Base-by-base conservation (phyloP, 768 basidiomycete genomes). In the Lentinula detonsa region DNA sequence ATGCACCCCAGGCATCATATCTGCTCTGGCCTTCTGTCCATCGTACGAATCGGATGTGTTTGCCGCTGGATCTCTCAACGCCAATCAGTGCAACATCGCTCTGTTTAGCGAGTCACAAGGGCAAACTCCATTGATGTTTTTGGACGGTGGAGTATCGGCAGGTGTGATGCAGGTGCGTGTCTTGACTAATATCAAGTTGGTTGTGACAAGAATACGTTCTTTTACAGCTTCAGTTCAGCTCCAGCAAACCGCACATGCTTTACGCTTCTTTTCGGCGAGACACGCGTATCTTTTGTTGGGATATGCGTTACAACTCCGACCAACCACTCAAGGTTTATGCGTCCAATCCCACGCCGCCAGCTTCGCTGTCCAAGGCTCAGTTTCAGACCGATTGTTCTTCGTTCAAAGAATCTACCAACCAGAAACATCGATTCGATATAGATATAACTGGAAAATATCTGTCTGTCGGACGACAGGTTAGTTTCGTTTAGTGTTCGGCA, bases 261-360 rank as follows among this genome's bases (percentile, higher is more conserved):
- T 96, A 91, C 63, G 88, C 90, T 0, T 80, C 91, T 0, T 95
- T 91, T 65, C 82, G 95, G 5, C 79, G 89, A 11, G 76, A 76
- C n/a, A 76, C 76, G 5, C 67, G 68, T 3, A 78, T 96, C 23
- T 88, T 86, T 67, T 78, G 82, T 59, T 97, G 91, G 88, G 95
- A 97, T 69, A 70, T 94, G 5, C 83, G 94, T 0, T 76, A 81
- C 2, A 80, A 88, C 70, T 67, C 80, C 34, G 71, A 74, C 55
- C 21, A 64, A 16, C 80, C 84, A 45, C 56, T 82, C 16, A 70
- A 73, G 34, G 68, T 78, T 52, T 83, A 76, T 59, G 15, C 63
- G 57, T 50, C 23, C 43, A 15, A 65, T 63, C 68, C 60, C 55
- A 54, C 23, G 35, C 37, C 37, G 13, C 13, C 13, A 13, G 4